phyloP scores from a whole-genome alignment of 106 monocot genomes.

The Iris macrosiphon region DNA sequence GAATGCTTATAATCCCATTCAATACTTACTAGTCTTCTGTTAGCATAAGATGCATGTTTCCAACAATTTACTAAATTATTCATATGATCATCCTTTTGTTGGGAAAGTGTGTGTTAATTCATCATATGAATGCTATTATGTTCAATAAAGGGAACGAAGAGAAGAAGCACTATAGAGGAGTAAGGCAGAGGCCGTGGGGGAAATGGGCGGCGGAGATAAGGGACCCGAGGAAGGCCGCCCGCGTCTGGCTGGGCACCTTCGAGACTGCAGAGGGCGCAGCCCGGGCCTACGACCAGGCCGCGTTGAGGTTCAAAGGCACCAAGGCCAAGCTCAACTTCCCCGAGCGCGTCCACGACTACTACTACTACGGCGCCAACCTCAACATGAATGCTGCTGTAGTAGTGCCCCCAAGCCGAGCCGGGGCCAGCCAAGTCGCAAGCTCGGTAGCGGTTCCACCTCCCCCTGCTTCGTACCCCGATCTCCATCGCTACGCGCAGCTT shows the following conservation, averaged over 20 bases:
- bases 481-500: conserved; percentile 35
- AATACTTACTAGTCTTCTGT: background rate
- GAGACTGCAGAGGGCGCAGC: conserved; percentile 75
- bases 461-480: conserved; percentile 24
- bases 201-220: conserved; percentile 93
- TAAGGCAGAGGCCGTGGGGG: conserved; percentile 82
- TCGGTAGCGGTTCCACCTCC: background rate
- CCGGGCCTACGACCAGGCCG: conserved; percentile 46
- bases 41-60: background rate
- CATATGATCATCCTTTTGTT: too few species aligned
- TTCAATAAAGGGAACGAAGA: conserved; percentile 14
- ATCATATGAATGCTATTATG: too few species aligned
- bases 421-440: conserved; percentile 9
- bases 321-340: conserved; percentile 53
- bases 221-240: conserved; percentile 64
- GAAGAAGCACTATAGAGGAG: conserved; percentile 61
- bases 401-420: conserved; percentile 14
- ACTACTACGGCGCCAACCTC: background rate
- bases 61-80: background rate
- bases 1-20: background rate
- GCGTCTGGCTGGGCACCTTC: conserved; percentile 84
- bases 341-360: conserved; percentile 7
- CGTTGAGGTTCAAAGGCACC: conserved; percentile 46
- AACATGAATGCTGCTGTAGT: too few species aligned
- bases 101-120: too few species aligned